These are phyloP conservation scores for Flaveria bidentis DNA, from an alignment of 129 eudicot genomes.

Conservation along the genomic window DNA sequence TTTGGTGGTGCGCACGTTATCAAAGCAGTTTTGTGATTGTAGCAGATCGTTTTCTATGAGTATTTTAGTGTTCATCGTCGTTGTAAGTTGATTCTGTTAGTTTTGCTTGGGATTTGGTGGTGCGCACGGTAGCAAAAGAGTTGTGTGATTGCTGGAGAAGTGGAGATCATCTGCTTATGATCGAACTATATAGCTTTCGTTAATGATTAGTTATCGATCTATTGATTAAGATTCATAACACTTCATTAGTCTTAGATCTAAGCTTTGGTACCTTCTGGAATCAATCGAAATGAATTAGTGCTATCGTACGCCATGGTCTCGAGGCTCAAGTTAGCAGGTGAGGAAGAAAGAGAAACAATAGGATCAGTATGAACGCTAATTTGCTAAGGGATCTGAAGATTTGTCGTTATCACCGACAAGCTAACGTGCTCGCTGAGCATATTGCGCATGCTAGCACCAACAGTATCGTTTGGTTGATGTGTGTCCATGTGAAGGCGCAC, in stretches of 20 bases:
- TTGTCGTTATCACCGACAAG: constrained; percentile 31
- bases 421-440: constrained; percentile 43
- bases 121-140: constrained; percentile 23
- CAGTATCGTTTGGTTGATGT: constrained; percentile 16
- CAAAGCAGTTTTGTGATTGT: neutral
- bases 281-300: neutral
- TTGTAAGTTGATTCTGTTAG: neutral
- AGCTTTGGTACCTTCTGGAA: neutral
- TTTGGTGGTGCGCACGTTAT: constrained; percentile 25
- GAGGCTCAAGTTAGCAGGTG: constrained; percentile 28
- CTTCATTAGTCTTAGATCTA: constrained; percentile 16
- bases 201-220: neutral
- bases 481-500: constrained; percentile 22
- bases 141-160: neutral
- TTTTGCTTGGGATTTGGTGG: neutral
- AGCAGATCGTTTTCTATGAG: no score
- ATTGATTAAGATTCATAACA: neutral
- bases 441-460: constrained; percentile 47
- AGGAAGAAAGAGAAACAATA: neutral
- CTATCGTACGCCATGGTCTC: neutral
- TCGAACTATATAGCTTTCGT: neutral
- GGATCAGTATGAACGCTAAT: neutral
- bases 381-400: constrained; percentile 28
- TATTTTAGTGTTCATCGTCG: no score
- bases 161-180: neutral